Evolutionary conservation across 345 rosid genomes (phyloP).

Genomic region (Moricandia moricandioides): DNA sequence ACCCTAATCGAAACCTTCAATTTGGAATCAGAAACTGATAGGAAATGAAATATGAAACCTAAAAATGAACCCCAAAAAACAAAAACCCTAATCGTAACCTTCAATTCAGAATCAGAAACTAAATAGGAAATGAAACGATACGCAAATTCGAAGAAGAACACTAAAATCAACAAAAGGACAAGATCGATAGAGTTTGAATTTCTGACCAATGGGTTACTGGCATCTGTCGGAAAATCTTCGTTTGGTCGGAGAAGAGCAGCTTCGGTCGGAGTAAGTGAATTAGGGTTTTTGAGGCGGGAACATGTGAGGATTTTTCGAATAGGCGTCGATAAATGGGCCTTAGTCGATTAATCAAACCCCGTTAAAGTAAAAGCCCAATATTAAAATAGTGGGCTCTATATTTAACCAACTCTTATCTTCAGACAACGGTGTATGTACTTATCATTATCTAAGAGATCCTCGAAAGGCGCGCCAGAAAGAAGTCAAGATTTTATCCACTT

Average conservation of each 20-base stretch:
- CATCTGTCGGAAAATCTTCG: conserved; percentile 19
- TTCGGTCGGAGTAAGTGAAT: neutral
- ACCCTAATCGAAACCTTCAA: conserved; percentile 2
- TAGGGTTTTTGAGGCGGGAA: conserved; percentile 53
- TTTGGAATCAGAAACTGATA: neutral
- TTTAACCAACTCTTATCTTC: neutral
- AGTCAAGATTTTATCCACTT: conserved; percentile 35
- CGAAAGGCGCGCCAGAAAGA: conserved; percentile 34
- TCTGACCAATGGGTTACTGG: conserved; percentile 27
- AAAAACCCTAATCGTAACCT: neutral
- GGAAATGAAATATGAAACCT: neutral
- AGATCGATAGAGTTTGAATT: neutral
- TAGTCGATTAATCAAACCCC: neutral
- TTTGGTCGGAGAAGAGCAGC: neutral
- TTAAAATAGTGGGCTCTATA: neutral
- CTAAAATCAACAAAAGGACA: neutral
- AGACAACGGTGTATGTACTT: neutral
- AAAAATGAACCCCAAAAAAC: neutral
- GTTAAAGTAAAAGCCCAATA: neutral
- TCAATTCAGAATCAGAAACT: neutral
- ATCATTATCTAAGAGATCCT: conserved; percentile 11
- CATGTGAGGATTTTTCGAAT: conserved; percentile 7
- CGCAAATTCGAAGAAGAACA: neutral
- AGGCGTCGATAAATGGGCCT: neutral
- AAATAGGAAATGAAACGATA: conserved; percentile 10